Evolutionary conservation across 2,329 filamentous ascomycete species (phyloP).

Genomic region (Tolypocladium ophioglossoides): DNA sequence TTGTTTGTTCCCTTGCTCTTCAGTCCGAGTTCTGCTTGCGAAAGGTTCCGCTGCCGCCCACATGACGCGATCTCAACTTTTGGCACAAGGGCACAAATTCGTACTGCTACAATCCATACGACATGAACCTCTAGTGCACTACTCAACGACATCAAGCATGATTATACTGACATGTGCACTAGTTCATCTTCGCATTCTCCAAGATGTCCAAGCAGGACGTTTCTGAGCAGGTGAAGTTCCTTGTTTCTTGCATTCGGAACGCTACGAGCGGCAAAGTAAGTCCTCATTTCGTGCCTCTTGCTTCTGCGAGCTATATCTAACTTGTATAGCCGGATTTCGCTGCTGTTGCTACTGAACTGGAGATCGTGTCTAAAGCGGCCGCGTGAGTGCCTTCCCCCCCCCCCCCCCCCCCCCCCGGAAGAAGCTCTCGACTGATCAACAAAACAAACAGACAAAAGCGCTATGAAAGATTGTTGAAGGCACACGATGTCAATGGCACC

Average conservation of each 20-base stretch:
- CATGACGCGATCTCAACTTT: not conserved
- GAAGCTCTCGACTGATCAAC: not conserved
- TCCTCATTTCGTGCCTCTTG: slow-evolving; percentile 4
- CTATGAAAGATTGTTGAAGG: slow-evolving; percentile 56
- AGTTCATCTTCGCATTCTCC: not conserved
- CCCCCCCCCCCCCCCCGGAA: too few relatives aligned
- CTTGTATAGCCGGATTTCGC: slow-evolving; percentile 49
- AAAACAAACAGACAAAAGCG: slow-evolving; percentile 45
- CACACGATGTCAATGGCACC: slow-evolving; percentile 33
- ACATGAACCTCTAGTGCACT: too few relatives aligned
- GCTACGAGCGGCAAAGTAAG: slow-evolving; percentile 48
- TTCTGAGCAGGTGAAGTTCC: slow-evolving; percentile 51
- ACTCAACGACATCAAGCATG: not conserved
- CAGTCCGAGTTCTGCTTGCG: not conserved
- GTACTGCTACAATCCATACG: too few relatives aligned
- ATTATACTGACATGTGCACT: not conserved
- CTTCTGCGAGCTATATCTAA: slow-evolving; percentile 1
- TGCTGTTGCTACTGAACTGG: slow-evolving; percentile 52
- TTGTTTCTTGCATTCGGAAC: slow-evolving; percentile 55
- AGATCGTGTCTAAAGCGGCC: slow-evolving; percentile 54
- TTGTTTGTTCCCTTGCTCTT: not conserved
- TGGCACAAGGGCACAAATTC: not conserved
- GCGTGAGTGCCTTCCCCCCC: slow-evolving; percentile 44
- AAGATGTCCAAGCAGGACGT: slow-evolving; percentile 35
- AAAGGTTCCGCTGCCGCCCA: not conserved